Percentiles rank a stretch among this genome's conserved stretches.
Evolutionary conservation across 768 basidiomycete genomes (phyloP).

Genomic region (Panaeolus cyanescens): DNA sequence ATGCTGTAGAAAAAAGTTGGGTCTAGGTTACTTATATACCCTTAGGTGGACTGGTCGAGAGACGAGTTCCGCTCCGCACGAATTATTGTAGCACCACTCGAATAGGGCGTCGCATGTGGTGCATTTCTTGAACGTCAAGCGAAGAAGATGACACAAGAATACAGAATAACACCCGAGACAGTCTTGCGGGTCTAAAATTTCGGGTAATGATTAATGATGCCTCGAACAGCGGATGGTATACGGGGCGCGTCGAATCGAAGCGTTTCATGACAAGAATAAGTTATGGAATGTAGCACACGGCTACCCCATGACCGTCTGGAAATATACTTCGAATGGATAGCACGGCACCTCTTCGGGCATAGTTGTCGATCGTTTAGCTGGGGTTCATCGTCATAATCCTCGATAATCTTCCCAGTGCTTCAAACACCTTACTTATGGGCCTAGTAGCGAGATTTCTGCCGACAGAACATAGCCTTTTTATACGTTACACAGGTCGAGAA

Average conservation of each 20-base stretch:
- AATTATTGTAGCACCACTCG: neutral
- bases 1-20: neutral
- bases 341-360: neutral
- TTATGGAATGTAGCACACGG: neutral
- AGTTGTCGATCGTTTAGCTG: neutral
- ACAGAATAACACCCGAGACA: neutral
- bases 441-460: neutral
- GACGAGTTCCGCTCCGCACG: neutral
- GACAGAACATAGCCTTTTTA: neutral
- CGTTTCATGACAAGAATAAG: slow-evolving; percentile 2
- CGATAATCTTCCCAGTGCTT: neutral
- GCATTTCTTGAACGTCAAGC: neutral
- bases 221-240: neutral
- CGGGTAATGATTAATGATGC: neutral
- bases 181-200: neutral
- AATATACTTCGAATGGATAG: slow-evolving; percentile 1
- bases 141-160: neutral
- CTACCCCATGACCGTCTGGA: neutral
- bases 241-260: neutral
- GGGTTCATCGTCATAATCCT: neutral
- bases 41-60: neutral
- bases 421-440: neutral
- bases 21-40: neutral
- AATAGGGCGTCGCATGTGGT: neutral
- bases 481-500: neutral